phyloP scores from a whole-genome alignment of 768 basidiomycete genomes.

The Calocybe indica region DNA sequence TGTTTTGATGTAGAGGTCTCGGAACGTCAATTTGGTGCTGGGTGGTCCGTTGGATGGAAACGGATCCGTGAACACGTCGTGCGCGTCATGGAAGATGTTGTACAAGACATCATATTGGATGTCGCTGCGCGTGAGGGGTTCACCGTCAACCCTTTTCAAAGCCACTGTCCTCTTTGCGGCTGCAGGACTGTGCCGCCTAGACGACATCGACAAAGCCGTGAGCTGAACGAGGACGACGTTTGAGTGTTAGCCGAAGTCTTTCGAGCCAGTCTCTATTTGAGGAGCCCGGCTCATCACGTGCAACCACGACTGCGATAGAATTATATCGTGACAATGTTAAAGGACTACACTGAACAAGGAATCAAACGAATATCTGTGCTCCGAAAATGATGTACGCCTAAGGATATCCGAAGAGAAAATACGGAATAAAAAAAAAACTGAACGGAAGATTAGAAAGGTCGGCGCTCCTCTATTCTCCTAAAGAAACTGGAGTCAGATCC shows the following conservation, averaged over 20 bases:
- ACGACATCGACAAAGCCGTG: conserved; percentile 14
- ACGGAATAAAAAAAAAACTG: background rate
- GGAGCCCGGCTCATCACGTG: too few relatives aligned
- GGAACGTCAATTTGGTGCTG: conserved; percentile 43
- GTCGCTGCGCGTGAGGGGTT: conserved; percentile 61
- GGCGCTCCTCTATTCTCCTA: too few relatives aligned
- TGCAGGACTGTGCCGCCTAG: conserved; percentile 34
- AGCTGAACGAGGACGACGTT: background rate
- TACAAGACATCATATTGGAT: conserved; percentile 78
- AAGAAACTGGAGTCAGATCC: conserved; percentile 10
- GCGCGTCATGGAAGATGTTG: conserved; percentile 67
- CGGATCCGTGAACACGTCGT: conserved; percentile 48
- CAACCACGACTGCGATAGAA: too few relatives aligned
- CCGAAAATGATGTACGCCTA: too few relatives aligned
- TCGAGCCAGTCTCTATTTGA: too few relatives aligned
- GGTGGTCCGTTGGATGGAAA: conserved; percentile 16
- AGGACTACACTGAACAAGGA: too few relatives aligned
- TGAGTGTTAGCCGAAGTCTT: too few relatives aligned
- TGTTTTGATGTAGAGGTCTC: conserved; percentile 49
- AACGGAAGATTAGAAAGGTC: too few relatives aligned
- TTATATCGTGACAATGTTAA: too few relatives aligned
- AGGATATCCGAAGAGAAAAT: background rate
- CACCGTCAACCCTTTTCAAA: conserved; percentile 55
- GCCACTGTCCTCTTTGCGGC: conserved; percentile 33
- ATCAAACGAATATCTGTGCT: too few relatives aligned